Percentiles rank a stretch among this genome's conserved stretches.
Conservation (phyloP, 1,139 yeast species). For the Kodamaea fungicola region DNA sequence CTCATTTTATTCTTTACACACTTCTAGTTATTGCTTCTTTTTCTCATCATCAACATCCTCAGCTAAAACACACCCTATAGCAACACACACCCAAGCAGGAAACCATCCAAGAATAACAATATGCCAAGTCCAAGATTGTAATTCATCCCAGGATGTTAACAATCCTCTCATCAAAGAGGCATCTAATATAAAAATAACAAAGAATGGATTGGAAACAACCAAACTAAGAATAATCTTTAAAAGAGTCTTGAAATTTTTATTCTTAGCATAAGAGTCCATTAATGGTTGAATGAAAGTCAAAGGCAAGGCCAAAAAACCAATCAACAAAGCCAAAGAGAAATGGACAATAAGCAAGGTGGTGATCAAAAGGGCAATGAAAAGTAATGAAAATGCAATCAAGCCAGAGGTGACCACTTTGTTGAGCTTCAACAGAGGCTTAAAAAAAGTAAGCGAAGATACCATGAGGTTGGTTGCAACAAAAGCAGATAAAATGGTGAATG, state of each 20-base stretch:
- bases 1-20: no score
- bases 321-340: slow-evolving; percentile 71
- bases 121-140: slow-evolving; percentile 88
- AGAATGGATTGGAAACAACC: slow-evolving; percentile 54
- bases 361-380: slow-evolving; percentile 64
- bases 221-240: slow-evolving; percentile 32
- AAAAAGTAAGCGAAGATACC: slow-evolving; percentile 19
- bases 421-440: slow-evolving; percentile 13
- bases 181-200: slow-evolving; percentile 35
- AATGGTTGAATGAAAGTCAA: slow-evolving; percentile 60
- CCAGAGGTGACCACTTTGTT: slow-evolving; percentile 23
- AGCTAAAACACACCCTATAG: slow-evolving; percentile 31
- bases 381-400: slow-evolving; percentile 42
- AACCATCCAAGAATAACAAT: slow-evolving; percentile 74
- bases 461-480: slow-evolving; percentile 18
- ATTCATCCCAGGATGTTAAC: slow-evolving; percentile 60
- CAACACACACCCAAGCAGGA: slow-evolving; percentile 70
- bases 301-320: slow-evolving; percentile 71
- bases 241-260: slow-evolving; percentile 14
- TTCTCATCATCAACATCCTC: slow-evolving; percentile 15
- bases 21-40: not conserved
- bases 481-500: slow-evolving; percentile 15
- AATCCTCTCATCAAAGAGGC: slow-evolving; percentile 42
- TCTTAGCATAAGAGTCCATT: slow-evolving; percentile 9
- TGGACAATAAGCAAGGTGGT: slow-evolving; percentile 78